Base-by-base conservation (phyloP, 176 grass and related monocot genomes). In the Eragrostis nindensis region DNA sequence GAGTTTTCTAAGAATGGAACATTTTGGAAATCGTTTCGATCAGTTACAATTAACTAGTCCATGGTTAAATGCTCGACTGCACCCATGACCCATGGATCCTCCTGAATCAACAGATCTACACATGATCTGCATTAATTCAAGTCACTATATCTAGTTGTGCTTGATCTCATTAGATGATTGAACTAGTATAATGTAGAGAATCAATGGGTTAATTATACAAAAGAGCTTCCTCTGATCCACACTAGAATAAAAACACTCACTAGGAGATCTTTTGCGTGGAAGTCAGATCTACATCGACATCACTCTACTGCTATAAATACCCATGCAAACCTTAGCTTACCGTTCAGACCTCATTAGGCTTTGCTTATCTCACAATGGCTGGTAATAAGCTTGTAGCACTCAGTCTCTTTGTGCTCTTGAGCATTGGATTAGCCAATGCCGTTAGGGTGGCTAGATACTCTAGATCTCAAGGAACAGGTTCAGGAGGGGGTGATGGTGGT, bases 361-460 rank as follows among this genome's bases (percentile, higher is more conserved):
- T 59, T 4, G 8, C 8, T 11, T 24, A 59, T 9, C n/a, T 24
- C n/a, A 4, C 8, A 11, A 59, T 59, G 55, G n/a, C n/a, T 0
- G n/a, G 9, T 9, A 59, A 0, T 26, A 84, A 57, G 12, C 36
- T 68, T 39, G 18, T 50, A 60, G 36, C 73, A 36, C 52, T 77
- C 19, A 10, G 24, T 13, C 21, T 84, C 18, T 5, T 69, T 60
- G 39, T 77, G 5, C 49, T 84, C 17, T 11, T 77, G 11, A 52
- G 73, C 74, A 18, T 61, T 26, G 82, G 64, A 60, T 18, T 84
- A 32, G 16, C 48, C 26, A 59, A 84, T 70, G 82, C 73, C 15
- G 46, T 62, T 65, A 73, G 80, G 29, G 80, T 82, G 0, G 59
- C 45, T 26, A 82, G 70, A 52, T 82, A 73, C 19, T 26, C 80